phyloP scores from a whole-genome alignment of 106 monocot genomes.

The Iris macrosiphon region DNA sequence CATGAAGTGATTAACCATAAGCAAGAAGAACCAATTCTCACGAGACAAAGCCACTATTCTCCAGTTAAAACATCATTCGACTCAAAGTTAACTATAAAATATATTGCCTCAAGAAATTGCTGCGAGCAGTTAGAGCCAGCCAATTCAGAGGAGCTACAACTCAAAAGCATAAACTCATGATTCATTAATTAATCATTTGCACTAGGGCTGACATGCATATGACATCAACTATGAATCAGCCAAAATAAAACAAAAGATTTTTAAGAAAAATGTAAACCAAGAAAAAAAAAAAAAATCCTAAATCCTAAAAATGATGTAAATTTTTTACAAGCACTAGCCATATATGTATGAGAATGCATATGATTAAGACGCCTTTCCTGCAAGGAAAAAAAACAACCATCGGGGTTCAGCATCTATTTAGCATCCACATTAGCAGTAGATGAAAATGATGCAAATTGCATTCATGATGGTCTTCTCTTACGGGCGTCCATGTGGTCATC shows the following conservation, averaged over 20 bases:
- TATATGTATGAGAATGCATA: conserved; percentile 2
- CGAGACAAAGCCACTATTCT: too few species aligned
- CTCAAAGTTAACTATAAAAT: too few species aligned
- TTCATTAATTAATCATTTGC: conserved; percentile 7
- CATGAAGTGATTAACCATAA: too few species aligned
- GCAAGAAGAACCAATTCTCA: too few species aligned
- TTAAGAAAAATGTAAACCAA: not conserved
- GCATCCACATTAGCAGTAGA: not conserved
- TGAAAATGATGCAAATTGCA: too few species aligned
- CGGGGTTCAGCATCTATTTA: conserved; percentile 3
- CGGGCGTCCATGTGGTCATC: not conserved
- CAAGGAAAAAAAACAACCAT: conserved; percentile 6
- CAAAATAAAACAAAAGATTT: not conserved
- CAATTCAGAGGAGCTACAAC: too few species aligned
- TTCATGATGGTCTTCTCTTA: not conserved
- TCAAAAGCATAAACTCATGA: not conserved
- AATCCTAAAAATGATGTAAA: conserved; percentile 13
- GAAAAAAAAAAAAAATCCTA: not conserved
- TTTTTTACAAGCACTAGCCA: conserved; percentile 6
- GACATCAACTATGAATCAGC: not conserved
- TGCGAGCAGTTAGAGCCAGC: too few species aligned
- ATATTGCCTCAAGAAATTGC: too few species aligned
- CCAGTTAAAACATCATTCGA: too few species aligned
- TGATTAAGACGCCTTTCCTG: conserved; percentile 14
- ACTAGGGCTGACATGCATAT: not conserved